Evolutionary conservation across 441 rosid genomes (phyloP).

Genomic region (Daphne laureola): DNA sequence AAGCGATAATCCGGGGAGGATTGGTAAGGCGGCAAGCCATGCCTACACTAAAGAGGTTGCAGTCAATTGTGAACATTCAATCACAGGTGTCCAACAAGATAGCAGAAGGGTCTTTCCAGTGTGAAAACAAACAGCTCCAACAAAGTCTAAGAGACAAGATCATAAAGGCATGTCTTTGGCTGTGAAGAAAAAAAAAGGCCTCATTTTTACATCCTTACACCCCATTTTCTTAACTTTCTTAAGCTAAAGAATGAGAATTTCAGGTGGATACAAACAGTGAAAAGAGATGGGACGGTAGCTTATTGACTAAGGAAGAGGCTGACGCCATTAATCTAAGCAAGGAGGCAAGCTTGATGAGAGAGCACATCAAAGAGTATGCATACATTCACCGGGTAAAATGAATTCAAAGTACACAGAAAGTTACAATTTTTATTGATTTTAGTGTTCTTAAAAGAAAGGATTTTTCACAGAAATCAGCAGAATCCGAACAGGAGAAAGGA

Average conservation of each 20-base stretch:
- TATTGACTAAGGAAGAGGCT: slow-evolving; percentile 73
- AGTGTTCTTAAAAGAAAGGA: background rate
- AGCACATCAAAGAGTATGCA: slow-evolving; percentile 54
- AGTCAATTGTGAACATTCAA: slow-evolving; percentile 75
- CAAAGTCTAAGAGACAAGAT: slow-evolving; percentile 43
- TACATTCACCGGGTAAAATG: slow-evolving; percentile 55
- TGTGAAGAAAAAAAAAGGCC: background rate
- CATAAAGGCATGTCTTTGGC: slow-evolving; percentile 32
- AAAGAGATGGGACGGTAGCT: slow-evolving; percentile 80
- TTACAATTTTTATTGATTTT: slow-evolving; percentile 1
- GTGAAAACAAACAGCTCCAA: slow-evolving; percentile 29
- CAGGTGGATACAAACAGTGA: slow-evolving; percentile 62
- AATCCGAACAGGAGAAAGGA: slow-evolving; percentile 51
- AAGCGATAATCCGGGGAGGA: slow-evolving; percentile 74
- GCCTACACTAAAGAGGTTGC: slow-evolving; percentile 68
- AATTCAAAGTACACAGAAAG: background rate
- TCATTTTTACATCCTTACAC: background rate
- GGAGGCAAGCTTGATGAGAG: slow-evolving; percentile 67
- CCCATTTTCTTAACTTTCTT: background rate
- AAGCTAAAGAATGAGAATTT: slow-evolving; percentile 1
- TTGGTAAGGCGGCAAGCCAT: slow-evolving; percentile 78
- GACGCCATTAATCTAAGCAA: slow-evolving; percentile 51
- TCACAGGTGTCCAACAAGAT: slow-evolving; percentile 56
- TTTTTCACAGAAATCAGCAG: slow-evolving; percentile 66
- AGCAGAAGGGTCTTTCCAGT: slow-evolving; percentile 29